Evolutionary conservation across 257 asterid genomes (phyloP), one percentile per base, ranked within the genome.

Genomic region (Przewalskia tangutica): DNA sequence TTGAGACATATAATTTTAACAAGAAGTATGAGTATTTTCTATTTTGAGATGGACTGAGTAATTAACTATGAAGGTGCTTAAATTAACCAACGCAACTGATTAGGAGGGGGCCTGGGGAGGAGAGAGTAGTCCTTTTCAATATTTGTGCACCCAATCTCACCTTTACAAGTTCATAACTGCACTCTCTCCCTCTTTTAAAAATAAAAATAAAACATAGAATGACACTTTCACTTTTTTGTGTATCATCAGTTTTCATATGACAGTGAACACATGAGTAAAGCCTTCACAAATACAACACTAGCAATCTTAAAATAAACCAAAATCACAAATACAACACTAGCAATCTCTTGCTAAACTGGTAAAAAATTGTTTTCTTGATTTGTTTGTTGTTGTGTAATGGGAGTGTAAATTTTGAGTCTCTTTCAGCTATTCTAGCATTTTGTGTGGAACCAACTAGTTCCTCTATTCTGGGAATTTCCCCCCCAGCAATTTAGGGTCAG

Each of bases 251-350:
- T 13, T 75, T 75, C 62, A 20, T 75, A 75, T 50, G 79, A 81
- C n/a, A 66, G 76, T 66, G 38, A 65, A 83, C 89, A 83, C 90
- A 88, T 88, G 93, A 86, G 85, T 85, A 88, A 90, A 88, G 89
- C 85, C 81, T 84, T 34, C 87, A 71, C 81, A 83, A 46, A 79
- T 86, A 66, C 60, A 75, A 84, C 12, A 82, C 20, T 56, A 81
- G 71, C 32, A 38, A 36, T 48, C 83, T 50, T 44, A 40, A 75
- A 63, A 81, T 5, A 67, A n/a, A n/a, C n/a, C n/a, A n/a, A n/a
- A n/a, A n/a, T 34, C 87, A 71, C 81, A 83, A 46, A 79, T 86
- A 66, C 60, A 75, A 84, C 12, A 82, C 20, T 56, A 81, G 71
- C 32, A 38, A 36, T 48, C 79, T 73, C 44, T 51, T 48, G n/a